A percentile compares a stretch with the other conserved stretches of the same genome.
These are phyloP conservation scores for Antitrichia curtipendula DNA, from an alignment of 225 moss, liverwort and hornwort species.

Conservation along the genomic window DNA sequence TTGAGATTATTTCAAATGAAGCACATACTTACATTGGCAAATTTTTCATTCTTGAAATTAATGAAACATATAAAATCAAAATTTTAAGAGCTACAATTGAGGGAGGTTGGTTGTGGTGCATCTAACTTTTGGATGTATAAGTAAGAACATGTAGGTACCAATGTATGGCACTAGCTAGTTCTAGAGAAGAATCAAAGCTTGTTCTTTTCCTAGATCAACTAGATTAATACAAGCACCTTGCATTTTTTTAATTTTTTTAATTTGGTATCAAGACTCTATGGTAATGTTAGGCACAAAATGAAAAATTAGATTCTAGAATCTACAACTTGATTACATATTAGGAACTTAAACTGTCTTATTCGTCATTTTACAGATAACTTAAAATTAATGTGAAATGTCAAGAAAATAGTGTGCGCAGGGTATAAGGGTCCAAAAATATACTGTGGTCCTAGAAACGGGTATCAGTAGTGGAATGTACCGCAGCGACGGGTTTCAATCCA, in stretches of 20 bases:
- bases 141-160: neutral
- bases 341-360: no score
- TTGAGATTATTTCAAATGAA: no score
- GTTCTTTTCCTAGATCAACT: no score
- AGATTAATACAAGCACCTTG: neutral
- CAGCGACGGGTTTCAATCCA: neutral
- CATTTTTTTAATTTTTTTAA: neutral
- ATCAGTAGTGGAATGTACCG: neutral
- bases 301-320: no score
- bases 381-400: no score
- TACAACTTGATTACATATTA: no score
- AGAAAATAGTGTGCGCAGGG: no score
- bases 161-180: neutral
- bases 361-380: no score
- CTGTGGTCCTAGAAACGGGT: neutral
- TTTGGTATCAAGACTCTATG: neutral
- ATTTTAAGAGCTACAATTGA: neutral
- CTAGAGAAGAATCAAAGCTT: neutral
- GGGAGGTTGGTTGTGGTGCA: neutral
- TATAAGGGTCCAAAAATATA: no score
- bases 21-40: neutral
- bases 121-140: neutral
- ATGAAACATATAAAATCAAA: neutral
- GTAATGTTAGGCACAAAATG: no score
- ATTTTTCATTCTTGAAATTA: rapidly evolving